A percentile compares a stretch with the other conserved stretches of the same genome.
Conservation (phyloP, 257 asterid species). For the Nicotiana tomentosiformis region DNA sequence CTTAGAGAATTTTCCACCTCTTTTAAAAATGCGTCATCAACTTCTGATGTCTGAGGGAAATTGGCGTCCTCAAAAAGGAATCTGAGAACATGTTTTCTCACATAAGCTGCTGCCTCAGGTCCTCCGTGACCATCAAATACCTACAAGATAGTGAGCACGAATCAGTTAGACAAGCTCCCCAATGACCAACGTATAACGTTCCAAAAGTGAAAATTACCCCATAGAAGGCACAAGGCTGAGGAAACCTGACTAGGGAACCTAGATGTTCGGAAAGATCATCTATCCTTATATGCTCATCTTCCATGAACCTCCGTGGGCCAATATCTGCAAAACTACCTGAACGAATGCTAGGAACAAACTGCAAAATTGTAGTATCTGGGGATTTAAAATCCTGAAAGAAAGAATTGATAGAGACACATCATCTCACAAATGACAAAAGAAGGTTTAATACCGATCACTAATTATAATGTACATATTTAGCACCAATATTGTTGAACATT, state of each 20-base stretch:
- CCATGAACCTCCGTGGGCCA: conserved; percentile 75
- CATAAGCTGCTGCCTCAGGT: conserved; percentile 76
- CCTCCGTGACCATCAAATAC: conserved; percentile 90
- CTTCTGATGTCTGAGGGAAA: conserved; percentile 43
- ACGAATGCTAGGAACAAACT: conserved; percentile 52
- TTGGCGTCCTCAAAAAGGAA: conserved; percentile 52
- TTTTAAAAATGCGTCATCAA: conserved; percentile 29
- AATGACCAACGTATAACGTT: background rate
- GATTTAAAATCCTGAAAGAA: conserved; percentile 42
- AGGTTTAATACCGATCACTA: background rate
- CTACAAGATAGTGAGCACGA: conserved; percentile 16
- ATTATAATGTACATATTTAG: background rate
- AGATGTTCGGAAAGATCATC: conserved; percentile 61
- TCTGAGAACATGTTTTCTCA: conserved; percentile 45
- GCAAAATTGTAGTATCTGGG: conserved; percentile 25
- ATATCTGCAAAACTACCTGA: conserved; percentile 69
- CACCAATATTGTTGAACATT: background rate
- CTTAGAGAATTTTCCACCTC: conserved; percentile 27
- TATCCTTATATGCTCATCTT: conserved; percentile 72
- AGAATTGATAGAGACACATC: background rate
- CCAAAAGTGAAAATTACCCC: conserved; percentile 39
- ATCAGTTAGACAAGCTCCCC: background rate
- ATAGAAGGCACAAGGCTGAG: conserved; percentile 63
- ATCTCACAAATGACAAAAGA: background rate
- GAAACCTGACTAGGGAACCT: conserved; percentile 47